Base-by-base conservation (phyloP, 805 yeast genomes). In the Kuraishia capsulata region DNA sequence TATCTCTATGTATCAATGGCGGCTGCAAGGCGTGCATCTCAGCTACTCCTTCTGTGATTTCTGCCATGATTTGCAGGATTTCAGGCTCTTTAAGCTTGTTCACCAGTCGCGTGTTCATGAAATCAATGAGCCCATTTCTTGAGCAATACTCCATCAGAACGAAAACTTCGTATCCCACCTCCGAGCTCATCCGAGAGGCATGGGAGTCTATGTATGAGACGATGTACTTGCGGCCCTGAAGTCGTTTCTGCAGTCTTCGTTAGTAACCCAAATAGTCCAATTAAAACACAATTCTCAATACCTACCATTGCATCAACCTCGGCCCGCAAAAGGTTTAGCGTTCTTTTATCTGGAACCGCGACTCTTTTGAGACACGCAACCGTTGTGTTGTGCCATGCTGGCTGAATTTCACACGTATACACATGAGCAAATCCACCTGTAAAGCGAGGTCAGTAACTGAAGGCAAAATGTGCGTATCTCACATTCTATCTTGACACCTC, bases 131-230 rank as follows among this genome's bases (percentile, higher is more conserved):
- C 1, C 92, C 89, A 42, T 82, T 80, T 13, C 74, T 70, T 5
- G 81, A 69, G 54, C 95, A 84, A 48, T 75, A 78, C 51, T 84
- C 95, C 94, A 84, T 84, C 37, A 84, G 59, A 13, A 84, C 62
- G 44, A 82, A 78, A 36, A 84, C 95, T 54, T 82, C 94, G 49
- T 83, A 84, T 37, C 83, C 85, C 16, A 54, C 55, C 2, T 65
- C 55, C n/a, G 42, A 44, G 19, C 20, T 41, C 58, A 81, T 62
- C 48, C 94, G 70, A 10, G 94, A 78, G 5, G 98, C 98, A 62
- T 92, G 96, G 3, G 96, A 86, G 57, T 92, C 98, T 38, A 88
- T 84, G 57, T 92, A 92, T 3, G 86, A 78, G 2, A 92, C 98
- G 44, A 92, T 78, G 53, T 81, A 79, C 34, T 73, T 71, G 46